Evolutionary conservation across 2,329 filamentous ascomycete genomes (phyloP), one percentile per base, ranked within the genome.

Genomic region (Colletotrichum magnum): DNA sequence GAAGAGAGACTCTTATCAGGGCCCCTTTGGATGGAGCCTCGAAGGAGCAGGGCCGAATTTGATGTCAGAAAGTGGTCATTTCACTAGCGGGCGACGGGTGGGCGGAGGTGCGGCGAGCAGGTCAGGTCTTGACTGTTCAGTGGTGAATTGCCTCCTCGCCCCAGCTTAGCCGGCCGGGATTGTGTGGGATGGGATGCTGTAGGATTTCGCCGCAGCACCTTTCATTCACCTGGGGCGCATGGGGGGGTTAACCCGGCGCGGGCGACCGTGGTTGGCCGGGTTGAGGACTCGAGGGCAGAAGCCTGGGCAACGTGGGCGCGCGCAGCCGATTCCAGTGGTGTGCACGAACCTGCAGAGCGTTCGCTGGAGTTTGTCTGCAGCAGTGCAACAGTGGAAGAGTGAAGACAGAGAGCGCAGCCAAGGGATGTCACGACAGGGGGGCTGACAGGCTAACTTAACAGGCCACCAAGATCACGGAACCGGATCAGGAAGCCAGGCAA

Each of bases 31-130:
- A 69, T 69, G 67, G 56, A 66, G 62, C 62, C 62, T 54, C 32
- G 62, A 59, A 53, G 57, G 43, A 57, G 54, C 51, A 50, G 58
- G 43, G 67, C 67, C 62, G 26, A 69, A 18, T 56, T 66, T 57
- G 67, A 67, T 66, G 50, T 69, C 62, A 69, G 56, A 47, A 57
- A 47, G 62, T 61, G 67, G 67, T 69, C 67, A 69, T 69, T 67
- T 69, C 62, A 69, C 56, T 52, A 32, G 36, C 15, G 50, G n/a
- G 45, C 50, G 62, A 56, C 15, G 50, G n/a, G 45, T 43, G 62
- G 62, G 51, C 56, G 57, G 51, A 36, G 50, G 63, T 66, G 56
- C 62, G 66, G 53, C 54, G 51, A 52, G 21, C 32, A 66, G 56
- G 50, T 21, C 32, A 24, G 21, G 21, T 24, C 21, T 24, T 24